Base-by-base conservation (phyloP, 768 basidiomycete genomes). In the Tephrocybe sp. region DNA sequence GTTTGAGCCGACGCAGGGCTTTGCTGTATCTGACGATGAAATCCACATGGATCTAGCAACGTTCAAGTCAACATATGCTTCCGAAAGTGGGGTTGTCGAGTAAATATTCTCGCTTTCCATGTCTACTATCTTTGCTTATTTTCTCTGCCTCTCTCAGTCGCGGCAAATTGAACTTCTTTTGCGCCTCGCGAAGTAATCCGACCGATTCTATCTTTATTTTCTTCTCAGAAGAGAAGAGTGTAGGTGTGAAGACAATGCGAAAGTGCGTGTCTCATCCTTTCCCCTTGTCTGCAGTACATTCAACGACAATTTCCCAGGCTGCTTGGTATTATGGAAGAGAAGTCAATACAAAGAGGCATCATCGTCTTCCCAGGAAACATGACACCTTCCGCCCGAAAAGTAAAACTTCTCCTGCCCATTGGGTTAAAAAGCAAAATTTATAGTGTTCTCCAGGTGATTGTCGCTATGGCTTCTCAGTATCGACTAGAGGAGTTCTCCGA, bases 181-280 rank as follows among this genome's bases (percentile, higher is more conserved):
- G 93, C 10, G 84, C 87, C 56, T 81, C 83, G 13, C 72, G 74
- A 50, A 70, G 73, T 11, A 85, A 88, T 57, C 73, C 81, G 21
- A 67, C 70, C 8, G 86, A 93, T 59, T 87, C 90, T 66, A 91
- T 99, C 60, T 98, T 91, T 59, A 75, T 98, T 16, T 97, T 90
- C 67, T 99, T 95, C 69, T 85, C 92, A n/a, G 93, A 94, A 39
- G 97, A 98, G 69, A 81, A 75, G 66, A 92, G 91, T 61, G 97
- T 98, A 6, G 91, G 94, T 51, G 93, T 98, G 37, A 95, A 97
- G 69, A 92, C 94, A 3, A 97, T 98, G 92, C 77, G 94, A 73
- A 95, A 93, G 95, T 97, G 66, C 47, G 87, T 76, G 19, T 19
- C 29, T 40, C 24, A 21, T 29, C 34, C 22, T 19, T 15, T 42